Conservation (phyloP, 116 monocot genomes). For the Zostera marina region DNA sequence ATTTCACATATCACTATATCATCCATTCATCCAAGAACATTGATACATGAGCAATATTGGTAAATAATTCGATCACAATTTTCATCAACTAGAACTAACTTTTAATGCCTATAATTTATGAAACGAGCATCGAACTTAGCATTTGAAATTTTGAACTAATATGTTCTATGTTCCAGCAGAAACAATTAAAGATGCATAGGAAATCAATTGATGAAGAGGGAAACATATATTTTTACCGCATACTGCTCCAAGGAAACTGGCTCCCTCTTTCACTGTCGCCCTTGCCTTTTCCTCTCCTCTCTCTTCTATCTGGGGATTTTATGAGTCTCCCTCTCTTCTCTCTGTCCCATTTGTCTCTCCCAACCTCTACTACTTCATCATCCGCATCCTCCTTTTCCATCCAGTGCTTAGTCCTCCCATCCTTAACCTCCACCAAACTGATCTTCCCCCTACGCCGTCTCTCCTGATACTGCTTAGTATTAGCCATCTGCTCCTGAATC, state of each 20-base stretch:
- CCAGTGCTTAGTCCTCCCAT: conserved; percentile 4
- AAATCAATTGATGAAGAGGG: too few relatives aligned
- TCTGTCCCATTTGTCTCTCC: conserved; percentile 5
- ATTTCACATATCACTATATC: too few relatives aligned
- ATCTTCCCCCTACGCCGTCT: conserved; percentile 11
- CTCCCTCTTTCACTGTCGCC: conserved; percentile 2
- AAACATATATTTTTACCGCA: conserved; percentile 2
- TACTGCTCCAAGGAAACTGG: conserved; percentile 25
- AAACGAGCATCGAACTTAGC: too few relatives aligned
- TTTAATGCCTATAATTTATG: too few relatives aligned
- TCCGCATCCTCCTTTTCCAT: conserved; percentile 9
- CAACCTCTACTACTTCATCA: conserved; percentile 3
- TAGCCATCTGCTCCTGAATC: conserved; percentile 38
- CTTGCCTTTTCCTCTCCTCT: not conserved
- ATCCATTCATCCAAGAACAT: too few relatives aligned
- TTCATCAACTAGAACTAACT: too few relatives aligned
- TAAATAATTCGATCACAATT: too few relatives aligned
- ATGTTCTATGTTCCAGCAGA: too few relatives aligned
- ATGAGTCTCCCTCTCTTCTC: conserved; percentile 7
- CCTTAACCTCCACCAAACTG: conserved; percentile 28
- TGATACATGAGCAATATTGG: too few relatives aligned
- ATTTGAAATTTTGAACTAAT: too few relatives aligned
- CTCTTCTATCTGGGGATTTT: not conserved
- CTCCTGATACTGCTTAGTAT: conserved; percentile 21
- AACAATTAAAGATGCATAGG: too few relatives aligned